Base-by-base conservation (phyloP, 2,329 filamentous ascomycete species). In the Claviceps quebecensis region DNA sequence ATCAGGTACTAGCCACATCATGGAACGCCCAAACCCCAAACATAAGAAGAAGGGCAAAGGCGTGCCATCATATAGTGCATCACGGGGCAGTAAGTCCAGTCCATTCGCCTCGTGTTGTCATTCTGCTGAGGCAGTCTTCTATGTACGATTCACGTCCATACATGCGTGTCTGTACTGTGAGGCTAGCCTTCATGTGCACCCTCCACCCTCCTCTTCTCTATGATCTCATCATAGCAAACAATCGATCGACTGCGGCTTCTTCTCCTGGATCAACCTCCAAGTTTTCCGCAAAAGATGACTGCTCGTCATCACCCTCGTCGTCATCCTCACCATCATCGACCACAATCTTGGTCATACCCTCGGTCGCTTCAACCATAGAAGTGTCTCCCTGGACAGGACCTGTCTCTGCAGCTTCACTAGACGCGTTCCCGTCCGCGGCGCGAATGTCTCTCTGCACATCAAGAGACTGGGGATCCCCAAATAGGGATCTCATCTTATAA, bases 161-260 rank as follows among this genome's bases (percentile, higher is more conserved):
- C 23, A 26, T 26, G 23, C 5, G 23, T 26, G 6, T 26, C 23
- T 26, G 23, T 26, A 26, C 23, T 26, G 23, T 19, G 19, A 19
- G 23, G 23, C 23, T 7, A 29, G 26, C 26, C 26, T 29, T 29
- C 26, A 29, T 29, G 26, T 29, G 8, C 26, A 29, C 26, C 26
- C 26, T 9, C 26, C 26, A 29, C 8, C 26, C 26, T 29, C 26
- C 26, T 29, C 8, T 29, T 29, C 26, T 29, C 26, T 29, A 29
- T 29, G 26, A 29, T 29, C 47, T 47, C 17, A 52, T 16, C 45
- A 52, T 5, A 41, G 51, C 51, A 3, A 37, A 38, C 34, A 52
- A 46, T 43, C 43, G 46, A 26, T 49, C 46, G 36, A 52, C 9
- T 8, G 47, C 22, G 23, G 51, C 22, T n/a, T 50, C 51, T 17